Base-by-base conservation (phyloP, 192 early-diverging fungal species). In the Funneliformis mosseae region DNA sequence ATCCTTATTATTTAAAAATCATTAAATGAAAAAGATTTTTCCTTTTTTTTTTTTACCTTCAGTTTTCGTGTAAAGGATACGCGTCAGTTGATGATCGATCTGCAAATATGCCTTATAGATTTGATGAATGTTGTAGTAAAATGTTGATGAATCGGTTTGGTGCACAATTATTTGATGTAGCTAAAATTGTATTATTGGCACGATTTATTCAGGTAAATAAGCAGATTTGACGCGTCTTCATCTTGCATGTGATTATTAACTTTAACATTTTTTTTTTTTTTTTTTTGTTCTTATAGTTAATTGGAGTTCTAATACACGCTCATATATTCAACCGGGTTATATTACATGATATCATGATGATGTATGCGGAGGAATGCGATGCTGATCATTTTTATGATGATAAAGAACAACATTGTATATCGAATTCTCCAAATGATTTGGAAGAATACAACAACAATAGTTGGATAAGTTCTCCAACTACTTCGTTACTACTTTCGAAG, bases 21-120 rank as follows among this genome's bases (percentile, higher is more conserved):
- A n/a, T n/a, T 27, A 18, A 23, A n/a, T 27, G 23, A 38, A 9
- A 48, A 27, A n/a, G n/a, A n/a, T n/a, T 43, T 33, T 33, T 33
- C 33, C 3, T 33, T 33, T n/a, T n/a, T n/a, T n/a, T n/a, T n/a
- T n/a, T n/a, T n/a, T n/a, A n/a, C n/a, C n/a, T n/a, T n/a, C n/a
- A n/a, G n/a, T 48, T 73, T 73, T 73, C 71, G 11, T 73, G 71
- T 46, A 73, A 73, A 11, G 71, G 43, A 48, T 73, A 25, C 50
- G 43, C 18, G 27, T 46, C 67, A 16, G 8, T 64, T 23, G 25
- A 27, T 64, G 63, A 64, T 64, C 63, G 63, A 64, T 8, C 63
- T 9, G 27, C 4, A 27, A 28, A 64, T 27, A 2, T 27, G 2
- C 63, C 23, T 64, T 10, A 64, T 28, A 25, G 25, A 64, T 48